Percentiles rank a stretch among this genome's conserved stretches.
phyloP scores from a whole-genome alignment of 2,329 filamentous ascomycete genomes.

The Coniochaeta sp. region DNA sequence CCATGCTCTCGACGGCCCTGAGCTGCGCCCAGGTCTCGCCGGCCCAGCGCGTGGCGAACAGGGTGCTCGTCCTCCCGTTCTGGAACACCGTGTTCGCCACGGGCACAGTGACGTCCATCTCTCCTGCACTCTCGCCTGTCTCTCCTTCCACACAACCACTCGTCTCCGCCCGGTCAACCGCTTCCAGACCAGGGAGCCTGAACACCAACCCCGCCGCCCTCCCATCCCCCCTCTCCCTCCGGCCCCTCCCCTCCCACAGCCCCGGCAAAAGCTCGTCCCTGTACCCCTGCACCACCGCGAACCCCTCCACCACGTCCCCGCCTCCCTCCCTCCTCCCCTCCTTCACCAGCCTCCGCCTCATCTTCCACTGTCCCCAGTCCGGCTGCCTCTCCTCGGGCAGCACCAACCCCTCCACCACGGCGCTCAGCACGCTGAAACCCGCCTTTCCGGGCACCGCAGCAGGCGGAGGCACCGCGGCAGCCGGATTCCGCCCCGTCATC shows the following conservation, averaged over 20 bases:
- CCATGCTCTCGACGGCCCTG: slow-evolving; percentile 1
- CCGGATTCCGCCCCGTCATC: neutral
- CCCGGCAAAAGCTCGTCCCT: neutral
- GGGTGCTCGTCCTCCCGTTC: slow-evolving; percentile 10
- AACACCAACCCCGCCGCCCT: slow-evolving; percentile 12
- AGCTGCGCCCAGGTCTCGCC: neutral
- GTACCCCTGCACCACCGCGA: neutral
- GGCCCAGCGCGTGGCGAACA: slow-evolving; percentile 8
- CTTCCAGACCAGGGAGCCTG: neutral
- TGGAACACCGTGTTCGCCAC: slow-evolving; percentile 15
- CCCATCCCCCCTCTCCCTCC: slow-evolving; percentile 4
- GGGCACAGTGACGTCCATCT: slow-evolving; percentile 46
- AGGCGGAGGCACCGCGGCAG: neutral
- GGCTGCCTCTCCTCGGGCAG: neutral
- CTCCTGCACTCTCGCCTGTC: neutral
- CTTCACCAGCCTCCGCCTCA: neutral
- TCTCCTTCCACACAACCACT: too few relatives aligned
- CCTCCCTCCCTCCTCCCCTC: neutral
- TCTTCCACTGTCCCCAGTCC: neutral
- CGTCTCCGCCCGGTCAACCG: slow-evolving; percentile 20
- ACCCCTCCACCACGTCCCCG: neutral
- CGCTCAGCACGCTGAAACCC: neutral
- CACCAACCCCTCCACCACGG: neutral
- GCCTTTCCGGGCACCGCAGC: neutral
- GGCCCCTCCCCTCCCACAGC: slow-evolving; percentile 4